phyloP scores from a whole-genome alignment of 2,329 filamentous ascomycete species.

The Pseudogymnoascus sp. region DNA sequence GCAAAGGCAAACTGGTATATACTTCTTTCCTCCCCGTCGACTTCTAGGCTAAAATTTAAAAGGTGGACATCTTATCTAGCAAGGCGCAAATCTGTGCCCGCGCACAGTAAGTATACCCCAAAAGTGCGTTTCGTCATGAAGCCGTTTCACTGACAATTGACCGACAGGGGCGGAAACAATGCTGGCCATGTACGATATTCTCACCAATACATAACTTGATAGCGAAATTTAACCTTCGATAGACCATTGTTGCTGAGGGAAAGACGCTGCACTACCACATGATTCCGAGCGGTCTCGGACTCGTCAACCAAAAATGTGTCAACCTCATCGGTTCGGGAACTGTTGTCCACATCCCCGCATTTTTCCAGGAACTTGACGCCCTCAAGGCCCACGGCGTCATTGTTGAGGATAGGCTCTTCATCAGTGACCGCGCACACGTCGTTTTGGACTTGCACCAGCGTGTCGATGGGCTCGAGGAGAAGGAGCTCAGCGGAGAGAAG shows the following conservation, averaged over 20 bases:
- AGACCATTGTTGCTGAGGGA: conserved; percentile 35
- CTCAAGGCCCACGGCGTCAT: conserved; percentile 53
- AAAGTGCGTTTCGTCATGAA: conserved; percentile 18
- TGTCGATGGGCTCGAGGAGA: conserved; percentile 61
- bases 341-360: conserved; percentile 57
- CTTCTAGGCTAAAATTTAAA: background rate
- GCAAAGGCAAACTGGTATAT: conserved; percentile 11
- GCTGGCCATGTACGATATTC: conserved; percentile 33
- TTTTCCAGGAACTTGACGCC: conserved; percentile 57
- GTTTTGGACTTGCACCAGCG: conserved; percentile 57
- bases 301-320: conserved; percentile 61
- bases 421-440: conserved; percentile 56
- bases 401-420: conserved; percentile 51
- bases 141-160: conserved; percentile 40
- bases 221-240: conserved; percentile 35
- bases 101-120: conserved; percentile 1
- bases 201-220: conserved; percentile 13
- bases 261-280: conserved; percentile 45
- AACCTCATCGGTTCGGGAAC: conserved; percentile 67
- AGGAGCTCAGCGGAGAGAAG: conserved; percentile 36
- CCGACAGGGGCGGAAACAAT: conserved; percentile 46
- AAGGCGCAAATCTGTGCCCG: conserved; percentile 9
- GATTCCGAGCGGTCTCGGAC: conserved; percentile 59
- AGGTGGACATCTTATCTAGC: conserved; percentile 10
- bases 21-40: background rate